Evolutionary conservation across 805 yeast genomes (phyloP).

Genomic region (Candida montana): DNA sequence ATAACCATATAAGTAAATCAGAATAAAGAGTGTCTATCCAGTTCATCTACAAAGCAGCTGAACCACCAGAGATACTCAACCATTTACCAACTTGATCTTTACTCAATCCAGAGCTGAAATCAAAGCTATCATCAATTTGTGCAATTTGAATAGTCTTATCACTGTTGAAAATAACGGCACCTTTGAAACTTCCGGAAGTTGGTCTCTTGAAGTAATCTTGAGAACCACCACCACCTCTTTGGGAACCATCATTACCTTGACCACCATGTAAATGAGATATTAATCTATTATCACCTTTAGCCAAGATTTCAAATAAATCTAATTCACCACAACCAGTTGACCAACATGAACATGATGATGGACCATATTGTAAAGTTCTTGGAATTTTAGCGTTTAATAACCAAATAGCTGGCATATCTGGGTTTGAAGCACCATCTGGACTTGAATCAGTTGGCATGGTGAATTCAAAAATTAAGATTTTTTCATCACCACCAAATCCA

Average conservation of each 20-base stretch:
- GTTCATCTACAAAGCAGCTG: conserved; percentile 23
- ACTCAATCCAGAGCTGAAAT: conserved; percentile 50
- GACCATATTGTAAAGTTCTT: conserved; percentile 93
- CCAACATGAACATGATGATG: conserved; percentile 90
- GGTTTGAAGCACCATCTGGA: conserved; percentile 49
- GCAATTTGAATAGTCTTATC: conserved; percentile 52
- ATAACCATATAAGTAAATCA: neutral
- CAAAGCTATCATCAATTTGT: conserved; percentile 47
- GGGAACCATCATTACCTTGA: conserved; percentile 57
- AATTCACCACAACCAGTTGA: conserved; percentile 95
- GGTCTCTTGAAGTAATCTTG: conserved; percentile 89
- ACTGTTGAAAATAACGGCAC: conserved; percentile 76
- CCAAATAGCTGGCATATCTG: conserved; percentile 99
- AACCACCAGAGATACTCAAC: conserved; percentile 49
- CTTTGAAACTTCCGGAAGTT: conserved; percentile 67
- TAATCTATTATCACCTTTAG: conserved; percentile 68
- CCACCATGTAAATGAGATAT: conserved; percentile 80
- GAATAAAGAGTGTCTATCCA: neutral
- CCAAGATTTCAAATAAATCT: conserved; percentile 86
- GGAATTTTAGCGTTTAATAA: conserved; percentile 92
- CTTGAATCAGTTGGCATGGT: conserved; percentile 71
- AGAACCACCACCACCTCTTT: conserved; percentile 81
- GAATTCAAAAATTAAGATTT: conserved; percentile 91
- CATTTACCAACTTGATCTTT: conserved; percentile 54
- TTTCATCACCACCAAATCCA: conserved; percentile 81